Base-by-base conservation (phyloP, 2,329 filamentous ascomycete species). In the Aaosphaeria arxii region DNA sequence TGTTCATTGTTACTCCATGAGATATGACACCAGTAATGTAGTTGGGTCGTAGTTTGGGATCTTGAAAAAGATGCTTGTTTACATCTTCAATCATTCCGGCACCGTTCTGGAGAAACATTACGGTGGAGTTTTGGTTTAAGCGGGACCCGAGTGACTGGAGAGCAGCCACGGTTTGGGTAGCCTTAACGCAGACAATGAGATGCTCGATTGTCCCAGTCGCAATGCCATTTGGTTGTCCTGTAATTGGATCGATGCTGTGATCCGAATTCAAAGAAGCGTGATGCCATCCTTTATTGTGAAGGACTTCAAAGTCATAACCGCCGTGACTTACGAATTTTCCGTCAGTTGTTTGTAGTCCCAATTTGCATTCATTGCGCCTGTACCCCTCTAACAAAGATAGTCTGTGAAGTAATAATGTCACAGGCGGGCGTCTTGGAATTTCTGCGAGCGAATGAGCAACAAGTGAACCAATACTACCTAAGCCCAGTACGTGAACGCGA, bases 11-110 rank as follows among this genome's bases (percentile, higher is more conserved):
- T 24, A 82, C 68, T 31, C 80, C 81, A 58, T 87, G 84, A 6
- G 79, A 81, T 45, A 83, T 74, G 53, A 85, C 76, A 7, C 88
- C 89, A 30, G 91, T 69, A 49, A 96, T 77, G 58, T 95, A 96
- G 47, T 82, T 83, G 2, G 94, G 94, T 29, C 88, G 79, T 1
- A 73, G 75, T 1, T 71, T 66, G 0, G 81, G 76, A 52, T 91
- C 80, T 0, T 81, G 78, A 57, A 96, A 96, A 30, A 95, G 68
- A 7, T 79, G 69, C 31, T 78, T 71, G 58, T 89, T 90, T 39
- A 96, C 78, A 42, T 85, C 80, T 43, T 97, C 91, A n/a, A 90
- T 77, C 1, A 90, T 75, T 1, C 94, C 92, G 69, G 97, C 82
- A 1, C 91, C 90, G 53, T 92, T 88, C 48, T 90, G 87, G 47